Evolutionary conservation across 2,329 filamentous ascomycete genomes (phyloP), one percentile per base, ranked within the genome.

Genomic region (Pseudogymnoascus sp.): DNA sequence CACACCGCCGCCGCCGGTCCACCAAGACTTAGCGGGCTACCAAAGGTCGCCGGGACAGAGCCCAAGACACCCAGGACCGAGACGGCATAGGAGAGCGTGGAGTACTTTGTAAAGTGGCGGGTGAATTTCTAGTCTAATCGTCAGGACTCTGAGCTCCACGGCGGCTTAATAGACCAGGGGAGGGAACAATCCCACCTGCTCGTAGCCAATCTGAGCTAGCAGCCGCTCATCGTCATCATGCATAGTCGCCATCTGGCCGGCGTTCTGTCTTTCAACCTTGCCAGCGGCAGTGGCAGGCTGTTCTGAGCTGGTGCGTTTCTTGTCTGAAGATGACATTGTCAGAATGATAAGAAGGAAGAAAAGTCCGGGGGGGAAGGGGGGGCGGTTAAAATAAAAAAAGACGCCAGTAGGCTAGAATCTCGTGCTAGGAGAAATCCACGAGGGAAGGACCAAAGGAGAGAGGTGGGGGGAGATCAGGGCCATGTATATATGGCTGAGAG

Each of bases 51-150:
- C 29, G 84, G 84, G 0, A 87, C 84, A 0, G 84, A 87, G n/a
- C 84, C 84, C 1, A 87, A 71, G 2, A 87, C 83, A 31, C 84
- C 84, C 5, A 87, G 74, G 64, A 87, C 85, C 9, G 84, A 86
- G 64, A 87, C 85, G 27, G 84, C 84, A 72, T 87, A 87, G 3
- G 84, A 87, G 3, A 87, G 76, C 2, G 84, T 87, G 3, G 84
- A 87, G 83, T 83, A 87, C 78, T 82, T 84, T 38, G 81, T 86
- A 69, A 88, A 87, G 67, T 87, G 83, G 61, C 85, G 78, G 67
- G 78, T 78, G 27, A 87, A 70, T 70, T 87, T 84, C 84, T 59
- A 87, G 63, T 27, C 15, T 21, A 9, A 51, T 58, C 13, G 44
- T 29, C 25, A 8, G 62, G 4, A 62, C 21, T 44, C 5, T 10